Base-by-base conservation (phyloP, 2,329 filamentous ascomycete genomes). In the Annulohypoxylon truncatum region DNA sequence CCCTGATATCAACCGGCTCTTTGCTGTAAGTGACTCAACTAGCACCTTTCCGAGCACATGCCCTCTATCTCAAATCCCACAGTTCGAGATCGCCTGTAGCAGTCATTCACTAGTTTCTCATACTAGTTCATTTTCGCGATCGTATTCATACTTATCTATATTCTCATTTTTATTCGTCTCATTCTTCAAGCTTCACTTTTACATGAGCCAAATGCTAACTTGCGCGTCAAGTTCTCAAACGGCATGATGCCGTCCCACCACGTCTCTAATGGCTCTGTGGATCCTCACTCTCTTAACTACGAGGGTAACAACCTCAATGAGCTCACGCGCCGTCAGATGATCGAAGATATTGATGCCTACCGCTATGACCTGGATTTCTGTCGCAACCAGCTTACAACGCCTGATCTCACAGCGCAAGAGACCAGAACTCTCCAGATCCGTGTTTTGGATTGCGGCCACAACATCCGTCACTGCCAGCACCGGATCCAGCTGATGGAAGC, bases 281-380 rank as follows among this genome's bases (percentile, higher is more conserved):
- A 68, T 51, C 61, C 61, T 29, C 56, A 64, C n/a, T 40, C 55
- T 20, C 57, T 74, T 18, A 72, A 65, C 51, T 77, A 77, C 29
- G 75, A 76, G 62, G 72, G 65, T 13, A 70, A 67, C 33, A 73
- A 76, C 48, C 69, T 78, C 5, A 72, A 77, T 28, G 59, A 73
- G 26, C 74, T 78, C 66, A 76, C 72, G 0, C 73, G 73, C n/a
- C 71, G 72, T 58, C 82, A 84, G 71, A 74, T 82, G 52, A 68
- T 73, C 10, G 80, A 83, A 58, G 82, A 83, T 55, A 77, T 83
- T 48, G 72, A 70, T 1, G 81, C 81, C 0, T 83, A 83, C 61
- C 72, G 74, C 1, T 78, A 81, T 56, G 82, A 84, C 61, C 64
- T 81, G 3, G 77, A 80, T n/a, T 83, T 79, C 71, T 82, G 80